A percentile compares a stretch with the other conserved stretches of the same genome.
Conservation (phyloP, 768 basidiomycete genomes). For the Termitomyces sp. region DNA sequence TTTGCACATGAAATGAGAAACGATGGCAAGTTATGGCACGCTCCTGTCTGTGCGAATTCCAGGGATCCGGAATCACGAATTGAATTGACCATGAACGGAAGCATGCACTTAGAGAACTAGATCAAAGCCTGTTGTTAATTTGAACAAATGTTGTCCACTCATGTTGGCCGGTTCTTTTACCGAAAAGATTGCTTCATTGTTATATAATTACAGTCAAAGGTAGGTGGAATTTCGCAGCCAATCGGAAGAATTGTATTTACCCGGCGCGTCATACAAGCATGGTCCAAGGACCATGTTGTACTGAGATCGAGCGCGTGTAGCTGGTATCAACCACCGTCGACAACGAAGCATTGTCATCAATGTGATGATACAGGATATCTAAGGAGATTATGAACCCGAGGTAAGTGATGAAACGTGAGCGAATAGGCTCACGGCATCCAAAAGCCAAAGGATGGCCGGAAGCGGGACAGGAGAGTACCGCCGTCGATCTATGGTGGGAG, state of each 20-base stretch:
- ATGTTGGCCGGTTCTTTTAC: background rate
- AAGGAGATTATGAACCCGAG: background rate
- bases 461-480: background rate
- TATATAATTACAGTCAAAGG: background rate
- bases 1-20: background rate
- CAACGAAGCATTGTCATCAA: background rate
- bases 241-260: no score
- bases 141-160: background rate
- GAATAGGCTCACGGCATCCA: background rate
- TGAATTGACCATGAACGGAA: background rate
- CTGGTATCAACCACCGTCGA: no score
- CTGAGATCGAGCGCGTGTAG: background rate
- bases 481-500: background rate
- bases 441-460: background rate
- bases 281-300: no score
- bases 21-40: background rate
- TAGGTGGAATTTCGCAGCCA: background rate
- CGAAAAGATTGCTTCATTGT: background rate
- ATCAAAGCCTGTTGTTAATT: background rate
- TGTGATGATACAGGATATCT: background rate
- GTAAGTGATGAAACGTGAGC: background rate
- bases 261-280: no score
- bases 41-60: background rate
- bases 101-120: background rate
- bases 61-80: background rate